Evolutionary conservation across 2,329 filamentous ascomycete genomes (phyloP).

Genomic region (Coleophoma crateriformis): DNA sequence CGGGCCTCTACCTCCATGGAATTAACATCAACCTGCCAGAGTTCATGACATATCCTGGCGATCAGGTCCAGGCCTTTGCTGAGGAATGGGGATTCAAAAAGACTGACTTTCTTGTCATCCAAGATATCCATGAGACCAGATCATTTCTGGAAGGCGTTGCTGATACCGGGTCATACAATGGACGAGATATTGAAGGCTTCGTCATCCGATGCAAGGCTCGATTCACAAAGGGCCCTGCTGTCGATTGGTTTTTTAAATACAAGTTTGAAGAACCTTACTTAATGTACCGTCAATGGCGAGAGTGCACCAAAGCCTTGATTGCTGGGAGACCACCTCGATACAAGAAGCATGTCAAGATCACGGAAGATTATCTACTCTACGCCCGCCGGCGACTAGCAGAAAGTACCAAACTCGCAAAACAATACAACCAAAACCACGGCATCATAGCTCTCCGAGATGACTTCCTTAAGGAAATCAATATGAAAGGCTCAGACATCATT

Average conservation of each 20-base stretch:
- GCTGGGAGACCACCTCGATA: slow-evolving; percentile 65
- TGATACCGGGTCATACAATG: slow-evolving; percentile 83
- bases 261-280: slow-evolving; percentile 99
- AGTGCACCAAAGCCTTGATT: slow-evolving; percentile 91
- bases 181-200: slow-evolving; percentile 93
- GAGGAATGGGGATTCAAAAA: slow-evolving; percentile 92
- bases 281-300: slow-evolving; percentile 98
- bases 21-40: slow-evolving; percentile 93
- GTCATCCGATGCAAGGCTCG: slow-evolving; percentile 79
- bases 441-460: slow-evolving; percentile 89
- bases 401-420: slow-evolving; percentile 61
- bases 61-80: slow-evolving; percentile 83
- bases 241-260: slow-evolving; percentile 99
- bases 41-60: slow-evolving; percentile 80
- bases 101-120: slow-evolving; percentile 71
- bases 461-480: slow-evolving; percentile 75
- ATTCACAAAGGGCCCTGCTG: slow-evolving; percentile 48
- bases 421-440: slow-evolving; percentile 84
- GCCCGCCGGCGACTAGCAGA: slow-evolving; percentile 67
- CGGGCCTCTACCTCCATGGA: slow-evolving; percentile 91
- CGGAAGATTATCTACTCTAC: slow-evolving; percentile 83
- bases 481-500: slow-evolving; percentile 87
- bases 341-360: slow-evolving; percentile 86
- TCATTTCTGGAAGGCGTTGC: slow-evolving; percentile 78
- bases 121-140: slow-evolving; percentile 70